Evolutionary conservation across 371 early-diverging fungal genomes (phyloP).

Genomic region (Mortierella polycephala): DNA sequence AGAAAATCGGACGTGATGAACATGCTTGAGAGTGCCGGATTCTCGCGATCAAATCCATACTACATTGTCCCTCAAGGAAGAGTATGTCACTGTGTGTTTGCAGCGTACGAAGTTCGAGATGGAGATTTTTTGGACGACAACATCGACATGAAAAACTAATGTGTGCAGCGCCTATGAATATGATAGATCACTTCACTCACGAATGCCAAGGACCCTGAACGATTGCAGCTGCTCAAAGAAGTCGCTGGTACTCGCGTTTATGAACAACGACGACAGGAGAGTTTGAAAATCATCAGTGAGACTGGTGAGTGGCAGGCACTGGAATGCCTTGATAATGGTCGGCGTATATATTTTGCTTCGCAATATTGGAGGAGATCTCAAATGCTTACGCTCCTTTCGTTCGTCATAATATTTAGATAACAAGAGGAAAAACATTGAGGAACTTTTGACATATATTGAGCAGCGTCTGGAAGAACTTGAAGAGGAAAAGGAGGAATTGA

Average conservation of each 20-base stretch:
- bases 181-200: slow-evolving; percentile 88
- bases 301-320: slow-evolving; percentile 65
- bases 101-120: neutral
- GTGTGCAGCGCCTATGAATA: neutral
- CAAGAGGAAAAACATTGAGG: slow-evolving; percentile 91
- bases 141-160: neutral
- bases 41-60: slow-evolving; percentile 98
- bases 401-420: slow-evolving; percentile 60
- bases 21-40: slow-evolving; percentile 97
- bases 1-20: slow-evolving; percentile 94
- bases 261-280: slow-evolving; percentile 93
- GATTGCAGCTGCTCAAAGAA: slow-evolving; percentile 94
- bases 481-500: slow-evolving; percentile 93
- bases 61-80: slow-evolving; percentile 99
- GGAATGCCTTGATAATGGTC: neutral
- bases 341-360: too few species aligned
- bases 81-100: slow-evolving; percentile 57
- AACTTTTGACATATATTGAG: slow-evolving; percentile 88
- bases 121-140: neutral
- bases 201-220: slow-evolving; percentile 92
- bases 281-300: slow-evolving; percentile 93
- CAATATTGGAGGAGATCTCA: neutral
- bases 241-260: slow-evolving; percentile 99
- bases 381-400: neutral
- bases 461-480: slow-evolving; percentile 92